Evolutionary conservation across 164 flowering plant species (phyloP).

Genomic region (Berberis vulgaris): DNA sequence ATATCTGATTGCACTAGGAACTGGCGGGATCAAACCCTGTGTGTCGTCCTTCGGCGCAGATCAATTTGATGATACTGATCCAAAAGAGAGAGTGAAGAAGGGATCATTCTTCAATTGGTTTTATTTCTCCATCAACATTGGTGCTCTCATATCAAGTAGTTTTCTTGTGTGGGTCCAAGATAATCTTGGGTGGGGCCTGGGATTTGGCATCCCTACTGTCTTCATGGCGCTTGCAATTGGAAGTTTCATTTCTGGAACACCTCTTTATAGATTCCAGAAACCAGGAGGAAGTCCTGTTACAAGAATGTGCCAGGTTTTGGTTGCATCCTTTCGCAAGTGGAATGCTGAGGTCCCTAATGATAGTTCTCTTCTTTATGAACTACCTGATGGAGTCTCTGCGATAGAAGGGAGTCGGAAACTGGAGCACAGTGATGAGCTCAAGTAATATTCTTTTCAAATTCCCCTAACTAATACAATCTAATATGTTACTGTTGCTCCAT

Average conservation of each 20-base stretch:
- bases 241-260: constrained; percentile 68
- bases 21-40: constrained; percentile 89
- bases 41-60: constrained; percentile 92
- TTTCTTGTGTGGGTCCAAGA: constrained; percentile 78
- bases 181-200: constrained; percentile 85
- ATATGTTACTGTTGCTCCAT: no score
- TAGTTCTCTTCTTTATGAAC: constrained; percentile 59
- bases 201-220: constrained; percentile 83
- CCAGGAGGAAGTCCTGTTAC: constrained; percentile 92
- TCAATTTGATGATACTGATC: constrained; percentile 84
- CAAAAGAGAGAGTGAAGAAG: constrained; percentile 60
- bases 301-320: constrained; percentile 80
- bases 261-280: constrained; percentile 74
- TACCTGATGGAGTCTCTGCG: constrained; percentile 54
- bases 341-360: constrained; percentile 51
- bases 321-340: constrained; percentile 60
- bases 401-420: constrained; percentile 77
- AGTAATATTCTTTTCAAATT: constrained; percentile 22
- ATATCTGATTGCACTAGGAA: constrained; percentile 76
- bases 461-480: neutral
- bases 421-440: constrained; percentile 66
- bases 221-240: constrained; percentile 73
- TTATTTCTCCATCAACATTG: constrained; percentile 77
- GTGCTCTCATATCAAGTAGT: constrained; percentile 75
- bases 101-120: constrained; percentile 93